phyloP scores from a whole-genome alignment of 441 rosid genomes.

The Gossypium davidsonii region DNA sequence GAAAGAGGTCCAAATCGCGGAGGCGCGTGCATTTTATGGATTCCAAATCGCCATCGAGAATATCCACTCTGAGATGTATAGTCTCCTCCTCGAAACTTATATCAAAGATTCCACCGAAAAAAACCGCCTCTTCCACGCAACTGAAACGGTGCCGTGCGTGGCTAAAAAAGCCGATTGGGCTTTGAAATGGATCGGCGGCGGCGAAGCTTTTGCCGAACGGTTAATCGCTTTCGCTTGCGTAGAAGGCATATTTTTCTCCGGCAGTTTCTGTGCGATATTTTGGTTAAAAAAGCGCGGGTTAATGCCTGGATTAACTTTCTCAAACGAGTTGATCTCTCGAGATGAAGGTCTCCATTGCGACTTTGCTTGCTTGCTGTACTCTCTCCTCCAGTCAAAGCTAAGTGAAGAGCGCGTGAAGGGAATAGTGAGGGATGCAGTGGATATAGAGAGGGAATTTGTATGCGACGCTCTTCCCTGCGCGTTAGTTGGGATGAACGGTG shows the following conservation, averaged over 20 bases:
- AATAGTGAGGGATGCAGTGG: conserved; percentile 46
- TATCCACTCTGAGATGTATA: conserved; percentile 65
- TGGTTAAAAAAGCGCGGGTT: conserved; percentile 50
- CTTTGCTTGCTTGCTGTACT: conserved; percentile 40
- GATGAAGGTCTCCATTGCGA: conserved; percentile 56
- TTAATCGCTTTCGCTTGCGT: conserved; percentile 46
- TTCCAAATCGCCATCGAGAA: conserved; percentile 69
- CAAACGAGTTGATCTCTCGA: conserved; percentile 47
- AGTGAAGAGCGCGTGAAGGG: conserved; percentile 42
- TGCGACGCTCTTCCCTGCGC: conserved; percentile 66
- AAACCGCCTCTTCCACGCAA: conserved; percentile 40
- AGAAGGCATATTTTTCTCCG: conserved; percentile 57
- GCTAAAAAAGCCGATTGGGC: conserved; percentile 60
- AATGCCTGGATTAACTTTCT: conserved; percentile 51
- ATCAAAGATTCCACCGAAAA: conserved; percentile 46
- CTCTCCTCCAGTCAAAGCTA: conserved; percentile 25
- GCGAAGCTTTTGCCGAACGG: conserved; percentile 44
- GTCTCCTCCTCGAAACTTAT: conserved; percentile 56
- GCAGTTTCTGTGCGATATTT: conserved; percentile 45
- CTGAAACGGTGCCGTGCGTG: conserved; percentile 57
- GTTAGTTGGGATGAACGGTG: conserved; percentile 56
- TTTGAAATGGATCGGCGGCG: conserved; percentile 50
- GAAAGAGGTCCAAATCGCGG: conserved; percentile 63
- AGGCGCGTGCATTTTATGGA: conserved; percentile 70
- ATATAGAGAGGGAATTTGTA: conserved; percentile 59